These are phyloP conservation scores for Dalechampia spathulata DNA, from an alignment of 441 rosid genomes.

Conservation along the genomic window DNA sequence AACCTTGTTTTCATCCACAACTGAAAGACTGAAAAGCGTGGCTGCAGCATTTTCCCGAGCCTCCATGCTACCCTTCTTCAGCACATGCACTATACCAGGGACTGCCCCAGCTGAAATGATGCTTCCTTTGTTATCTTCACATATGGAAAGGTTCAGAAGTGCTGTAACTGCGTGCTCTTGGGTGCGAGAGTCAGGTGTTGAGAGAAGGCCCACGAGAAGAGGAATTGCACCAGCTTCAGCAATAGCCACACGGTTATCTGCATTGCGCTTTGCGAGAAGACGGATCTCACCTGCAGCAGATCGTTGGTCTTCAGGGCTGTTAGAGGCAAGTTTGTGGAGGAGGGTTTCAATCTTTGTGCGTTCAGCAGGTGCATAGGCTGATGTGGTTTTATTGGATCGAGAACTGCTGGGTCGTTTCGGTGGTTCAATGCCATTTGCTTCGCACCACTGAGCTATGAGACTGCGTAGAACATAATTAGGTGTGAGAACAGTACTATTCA, in stretches of 20 bases:
- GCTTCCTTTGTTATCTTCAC: slow-evolving; percentile 82
- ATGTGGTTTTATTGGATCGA: slow-evolving; percentile 49
- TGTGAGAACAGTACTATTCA: slow-evolving; percentile 56
- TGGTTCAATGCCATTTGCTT: slow-evolving; percentile 76
- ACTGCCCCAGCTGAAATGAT: slow-evolving; percentile 79
- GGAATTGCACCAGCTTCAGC: slow-evolving; percentile 99
- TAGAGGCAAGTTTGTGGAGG: slow-evolving; percentile 63
- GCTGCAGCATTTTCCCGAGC: slow-evolving; percentile 99
- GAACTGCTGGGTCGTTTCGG: slow-evolving; percentile 74
- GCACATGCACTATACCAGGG: slow-evolving; percentile 84
- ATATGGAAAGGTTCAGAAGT: slow-evolving; percentile 86
- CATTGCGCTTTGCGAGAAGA: slow-evolving; percentile 88
- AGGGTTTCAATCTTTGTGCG: slow-evolving; percentile 57
- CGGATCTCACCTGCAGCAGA: slow-evolving; percentile 89
- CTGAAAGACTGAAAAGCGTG: slow-evolving; percentile 89
- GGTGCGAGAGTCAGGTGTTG: slow-evolving; percentile 67
- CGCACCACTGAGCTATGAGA: slow-evolving; percentile 97
- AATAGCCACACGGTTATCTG: slow-evolving; percentile 87
- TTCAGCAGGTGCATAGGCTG: slow-evolving; percentile 62
- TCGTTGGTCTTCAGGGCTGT: slow-evolving; percentile 65
- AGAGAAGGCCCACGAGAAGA: slow-evolving; percentile 69
- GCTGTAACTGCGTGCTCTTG: slow-evolving; percentile 97
- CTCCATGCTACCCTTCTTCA: slow-evolving; percentile 95
- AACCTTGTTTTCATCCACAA: slow-evolving; percentile 81
- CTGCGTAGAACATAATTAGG: slow-evolving; percentile 88